Base-by-base conservation (phyloP, 805 yeast species). In the Myxozyma udenii region DNA sequence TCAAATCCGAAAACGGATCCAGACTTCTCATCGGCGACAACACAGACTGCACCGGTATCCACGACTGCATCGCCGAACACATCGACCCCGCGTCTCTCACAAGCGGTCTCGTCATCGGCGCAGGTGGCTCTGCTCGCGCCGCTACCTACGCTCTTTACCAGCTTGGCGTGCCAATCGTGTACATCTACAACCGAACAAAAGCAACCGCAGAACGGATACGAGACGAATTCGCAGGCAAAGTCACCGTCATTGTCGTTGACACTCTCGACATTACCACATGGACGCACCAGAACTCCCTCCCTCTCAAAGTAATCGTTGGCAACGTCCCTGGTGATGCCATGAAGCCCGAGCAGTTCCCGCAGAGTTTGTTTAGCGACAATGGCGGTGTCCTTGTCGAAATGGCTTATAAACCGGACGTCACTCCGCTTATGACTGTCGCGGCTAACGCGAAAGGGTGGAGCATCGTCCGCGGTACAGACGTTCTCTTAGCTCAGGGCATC, bases 121-220 rank as follows among this genome's bases (percentile, higher is more conserved):
- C 96, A 19, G 99, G 99, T 38, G 99, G 99, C 40, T 90, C 99
- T 23, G 83, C 96, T 0, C 78, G 96, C 64, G 96, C 98, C 38
- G 98, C 97, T 0, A 80, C 87, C 14, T 89, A 79, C 67, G 97
- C 98, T 1, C 75, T 93, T 59, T 78, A 81, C 64, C 64, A 79
- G 55, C 71, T 91, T 73, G 96, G 96, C 2, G 87, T 95, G 68
- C 61, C 71, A 21, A 96, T 2, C 68, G 86, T 91, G 53, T 88
- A 81, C 71, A 74, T 91, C 74, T 66, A 87, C 52, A 91, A 90
- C 73, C 81, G 98, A 67, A 88, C 96, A 1, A 66, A 72, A 0
- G 71, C 83, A 6, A 87, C 87, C 64, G 72, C 88, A 46, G 65
- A 67, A 19, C 82, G 76, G 1, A 72, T 93, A 60, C 78, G 77